A percentile compares a stretch with the other conserved stretches of the same genome.
phyloP scores from a whole-genome alignment of 768 basidiomycete genomes.

The Trametopsis cervina region DNA sequence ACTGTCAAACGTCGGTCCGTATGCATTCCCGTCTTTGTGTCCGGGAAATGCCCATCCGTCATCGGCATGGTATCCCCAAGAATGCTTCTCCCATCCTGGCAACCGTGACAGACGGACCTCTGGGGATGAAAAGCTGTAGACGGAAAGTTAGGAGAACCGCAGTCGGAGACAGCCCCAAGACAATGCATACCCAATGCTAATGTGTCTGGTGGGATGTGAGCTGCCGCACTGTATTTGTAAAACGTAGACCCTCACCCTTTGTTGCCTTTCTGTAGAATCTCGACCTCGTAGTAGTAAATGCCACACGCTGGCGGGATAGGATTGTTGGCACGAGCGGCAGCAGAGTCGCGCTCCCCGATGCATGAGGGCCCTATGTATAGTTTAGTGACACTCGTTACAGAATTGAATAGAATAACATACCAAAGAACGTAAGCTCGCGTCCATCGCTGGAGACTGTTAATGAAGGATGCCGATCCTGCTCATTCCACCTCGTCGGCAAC shows the following conservation, averaged over 20 bases:
- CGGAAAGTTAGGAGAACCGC: slow-evolving; percentile 50
- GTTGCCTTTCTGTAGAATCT: slow-evolving; percentile 71
- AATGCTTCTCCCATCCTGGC: slow-evolving; percentile 80
- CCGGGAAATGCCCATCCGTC: slow-evolving; percentile 75
- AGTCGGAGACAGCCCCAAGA: not conserved
- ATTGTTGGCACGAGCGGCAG: slow-evolving; percentile 69
- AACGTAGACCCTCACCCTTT: slow-evolving; percentile 54
- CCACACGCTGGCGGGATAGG: slow-evolving; percentile 83
- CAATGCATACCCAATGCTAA: slow-evolving; percentile 66
- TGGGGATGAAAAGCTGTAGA: slow-evolving; percentile 54
- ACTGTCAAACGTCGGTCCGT: slow-evolving; percentile 81
- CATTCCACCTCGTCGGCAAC: slow-evolving; percentile 76
- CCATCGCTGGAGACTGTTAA: slow-evolving; percentile 66
- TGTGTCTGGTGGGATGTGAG: slow-evolving; percentile 41
- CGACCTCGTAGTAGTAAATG: slow-evolving; percentile 92
- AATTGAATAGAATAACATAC: slow-evolving; percentile 30
- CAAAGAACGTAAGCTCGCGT: slow-evolving; percentile 64
- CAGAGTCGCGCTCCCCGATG: slow-evolving; percentile 74
- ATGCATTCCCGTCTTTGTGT: slow-evolving; percentile 63
- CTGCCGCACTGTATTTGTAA: slow-evolving; percentile 12
- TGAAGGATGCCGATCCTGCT: slow-evolving; percentile 50
- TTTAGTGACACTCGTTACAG: slow-evolving; percentile 1
- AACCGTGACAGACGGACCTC: slow-evolving; percentile 65
- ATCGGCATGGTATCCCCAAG: slow-evolving; percentile 93
- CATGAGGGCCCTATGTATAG: slow-evolving; percentile 38